Conservation (phyloP, 1,139 yeast genomes). For the Lodderomyces elongisporus region DNA sequence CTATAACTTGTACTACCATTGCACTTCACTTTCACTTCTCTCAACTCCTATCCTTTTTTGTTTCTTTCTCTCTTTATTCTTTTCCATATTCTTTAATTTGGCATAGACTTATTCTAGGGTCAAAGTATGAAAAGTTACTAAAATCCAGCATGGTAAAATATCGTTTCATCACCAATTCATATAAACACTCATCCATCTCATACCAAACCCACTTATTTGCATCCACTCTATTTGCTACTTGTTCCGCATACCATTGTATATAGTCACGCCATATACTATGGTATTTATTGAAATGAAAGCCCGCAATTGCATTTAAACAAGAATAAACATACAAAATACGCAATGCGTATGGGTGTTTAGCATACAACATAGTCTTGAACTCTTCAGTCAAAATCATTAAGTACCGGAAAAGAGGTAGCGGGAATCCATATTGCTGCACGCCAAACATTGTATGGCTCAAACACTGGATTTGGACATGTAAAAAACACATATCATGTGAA, state of each 20-base stretch:
- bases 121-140: slow-evolving; percentile 6
- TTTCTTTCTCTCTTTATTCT: no score
- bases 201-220: slow-evolving; percentile 1
- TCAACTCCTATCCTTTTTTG: no score
- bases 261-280: slow-evolving; percentile 28
- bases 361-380: slow-evolving; percentile 18
- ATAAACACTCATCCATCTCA: slow-evolving; percentile 15
- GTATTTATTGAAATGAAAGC: slow-evolving; percentile 18
- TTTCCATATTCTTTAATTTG: no score
- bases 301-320: slow-evolving; percentile 16
- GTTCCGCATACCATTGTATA: slow-evolving; percentile 18
- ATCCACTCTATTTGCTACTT: slow-evolving; percentile 16
- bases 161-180: slow-evolving; percentile 8
- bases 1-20: no score
- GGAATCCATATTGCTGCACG: slow-evolving; percentile 17
- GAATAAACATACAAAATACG: slow-evolving; percentile 22
- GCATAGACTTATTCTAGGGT: no score
- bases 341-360: slow-evolving; percentile 20
- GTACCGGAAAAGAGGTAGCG: slow-evolving; percentile 27
- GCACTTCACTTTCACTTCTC: no score
- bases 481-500: slow-evolving; percentile 8
- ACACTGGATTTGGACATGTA: slow-evolving; percentile 8
- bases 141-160: slow-evolving; percentile 4
- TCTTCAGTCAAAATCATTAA: slow-evolving; percentile 17
- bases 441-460: slow-evolving; percentile 7